Evolutionary conservation across 2,329 filamentous ascomycete species (phyloP), one percentile per base, ranked within the genome.

Genomic region (Aureobasidium sp.): DNA sequence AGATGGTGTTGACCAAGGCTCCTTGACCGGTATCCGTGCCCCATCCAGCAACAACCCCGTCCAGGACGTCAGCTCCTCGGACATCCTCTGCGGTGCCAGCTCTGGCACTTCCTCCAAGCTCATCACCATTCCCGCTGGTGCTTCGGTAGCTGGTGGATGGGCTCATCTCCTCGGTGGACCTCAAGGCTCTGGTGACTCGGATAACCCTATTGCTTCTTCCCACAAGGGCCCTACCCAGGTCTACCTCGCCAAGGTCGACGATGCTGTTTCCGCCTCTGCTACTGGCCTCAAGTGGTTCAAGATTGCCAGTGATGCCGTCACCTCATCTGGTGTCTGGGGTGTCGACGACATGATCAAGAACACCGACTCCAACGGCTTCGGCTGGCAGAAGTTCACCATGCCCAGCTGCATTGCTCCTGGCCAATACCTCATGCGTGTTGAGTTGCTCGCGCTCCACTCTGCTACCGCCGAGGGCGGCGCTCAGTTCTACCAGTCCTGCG

Each of bases 341-440:
- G 79, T 80, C 50, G 69, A 72, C 37, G 65, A 67, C 39, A 64
- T 76, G 62, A 75, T 75, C 63, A 48, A 45, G 16, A 45, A 45
- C 59, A 55, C 49, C 37, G 58, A 61, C 41, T 42, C 58, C 21
- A 66, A 60, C 61, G 73, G 73, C 60, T 76, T 74, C 58, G 74
- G 80, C 36, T 49, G 64, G 55, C 55, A 59, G 9, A 59, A 59
- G 71, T 67, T 67, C 72, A 74, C 72, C 63, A 70, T 84, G 63
- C 82, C 82, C 44, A 68, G 73, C 37, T 79, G 77, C 71, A 75
- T 84, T 62, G 78, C 81, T 3, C 73, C 79, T 1, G 82, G 81
- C 48, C 75, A 83, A 54, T 84, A 84, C 66, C 77, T 84, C 32
- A 72, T 85, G 68, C 77, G 81, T 47, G 78, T 80, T 32, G 81